A percentile compares a stretch with the other conserved stretches of the same genome.
Evolutionary conservation across 148 eudicot genomes (phyloP).

Genomic region (Rhododendron molle): DNA sequence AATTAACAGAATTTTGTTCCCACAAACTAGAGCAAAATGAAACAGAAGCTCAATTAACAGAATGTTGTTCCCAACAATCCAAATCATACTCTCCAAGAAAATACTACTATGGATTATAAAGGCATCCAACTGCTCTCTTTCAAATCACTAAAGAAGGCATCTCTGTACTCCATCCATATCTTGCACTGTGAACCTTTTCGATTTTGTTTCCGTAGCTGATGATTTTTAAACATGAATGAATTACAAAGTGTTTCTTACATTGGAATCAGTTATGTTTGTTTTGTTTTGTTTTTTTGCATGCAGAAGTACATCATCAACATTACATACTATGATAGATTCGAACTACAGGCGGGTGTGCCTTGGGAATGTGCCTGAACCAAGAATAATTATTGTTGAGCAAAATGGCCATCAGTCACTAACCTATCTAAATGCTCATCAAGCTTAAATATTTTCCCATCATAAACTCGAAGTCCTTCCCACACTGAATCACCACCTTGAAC

Average conservation of each 20-base stretch:
- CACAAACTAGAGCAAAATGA: not conserved
- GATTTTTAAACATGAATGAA: not conserved
- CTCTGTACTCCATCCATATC: not conserved
- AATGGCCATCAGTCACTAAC: slow-evolving; percentile 32
- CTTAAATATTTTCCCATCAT: slow-evolving; percentile 81
- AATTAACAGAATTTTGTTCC: not conserved
- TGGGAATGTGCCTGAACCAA: not conserved
- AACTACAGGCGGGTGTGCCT: not conserved
- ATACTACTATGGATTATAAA: not conserved
- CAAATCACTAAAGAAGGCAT: not conserved
- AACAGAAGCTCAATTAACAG: not conserved
- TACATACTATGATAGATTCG: not conserved
- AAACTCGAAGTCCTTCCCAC: slow-evolving; percentile 96
- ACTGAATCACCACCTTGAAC: slow-evolving; percentile 99
- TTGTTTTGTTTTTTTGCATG: not conserved
- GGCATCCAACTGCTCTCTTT: not conserved
- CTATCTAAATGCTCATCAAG: slow-evolving; percentile 96
- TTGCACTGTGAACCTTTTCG: not conserved
- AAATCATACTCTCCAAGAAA: not conserved
- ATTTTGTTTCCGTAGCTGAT: not conserved
- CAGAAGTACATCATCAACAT: not conserved
- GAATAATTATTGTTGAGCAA: not conserved
- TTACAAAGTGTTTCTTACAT: not conserved
- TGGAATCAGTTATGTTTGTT: not conserved
- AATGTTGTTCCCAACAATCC: not conserved